These are phyloP conservation scores for Neoboletus magnificus DNA, from an alignment of 768 basidiomycete species.

Conservation along the genomic window DNA sequence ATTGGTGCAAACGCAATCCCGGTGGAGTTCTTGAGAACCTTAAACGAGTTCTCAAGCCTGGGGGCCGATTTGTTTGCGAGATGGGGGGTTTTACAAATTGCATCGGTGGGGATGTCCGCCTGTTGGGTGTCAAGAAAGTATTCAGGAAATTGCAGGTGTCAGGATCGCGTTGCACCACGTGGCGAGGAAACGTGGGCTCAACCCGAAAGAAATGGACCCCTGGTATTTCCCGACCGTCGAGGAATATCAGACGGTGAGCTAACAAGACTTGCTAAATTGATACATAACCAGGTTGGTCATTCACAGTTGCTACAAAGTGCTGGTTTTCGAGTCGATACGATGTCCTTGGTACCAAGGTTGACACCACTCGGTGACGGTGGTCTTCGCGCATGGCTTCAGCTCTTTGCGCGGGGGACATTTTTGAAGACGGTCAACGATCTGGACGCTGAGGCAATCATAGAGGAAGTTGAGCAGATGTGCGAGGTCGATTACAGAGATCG, in stretches of 20 bases:
- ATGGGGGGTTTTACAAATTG: slow-evolving; percentile 77
- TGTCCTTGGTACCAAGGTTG: slow-evolving; percentile 53
- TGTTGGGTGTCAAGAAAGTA: not conserved
- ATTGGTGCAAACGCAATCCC: slow-evolving; percentile 84
- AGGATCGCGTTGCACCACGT: slow-evolving; percentile 55
- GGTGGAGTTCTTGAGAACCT: slow-evolving; percentile 57
- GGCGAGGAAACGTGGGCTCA: slow-evolving; percentile 48
- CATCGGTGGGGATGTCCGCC: slow-evolving; percentile 42
- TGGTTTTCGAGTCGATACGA: slow-evolving; percentile 54
- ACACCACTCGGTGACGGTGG: slow-evolving; percentile 49
- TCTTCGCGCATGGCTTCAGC: slow-evolving; percentile 61
- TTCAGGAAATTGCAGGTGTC: slow-evolving; percentile 45
- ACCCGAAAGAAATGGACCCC: slow-evolving; percentile 64
- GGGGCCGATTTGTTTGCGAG: slow-evolving; percentile 72
- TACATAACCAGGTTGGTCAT: not conserved
- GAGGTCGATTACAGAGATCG: slow-evolving; percentile 53
- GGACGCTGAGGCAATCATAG: slow-evolving; percentile 58
- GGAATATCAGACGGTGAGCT: slow-evolving; percentile 56
- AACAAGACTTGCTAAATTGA: not conserved
- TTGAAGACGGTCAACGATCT: slow-evolving; percentile 48
- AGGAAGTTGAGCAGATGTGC: slow-evolving; percentile 57
- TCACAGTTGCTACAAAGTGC: slow-evolving; percentile 51
- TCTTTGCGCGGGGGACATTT: slow-evolving; percentile 64
- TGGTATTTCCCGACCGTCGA: slow-evolving; percentile 81
- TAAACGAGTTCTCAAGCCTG: slow-evolving; percentile 59